Percentiles rank a stretch among this genome's conserved stretches.
These are phyloP conservation scores for Candida xyloterini DNA, from an alignment of 805 yeast species.

Conservation along the genomic window DNA sequence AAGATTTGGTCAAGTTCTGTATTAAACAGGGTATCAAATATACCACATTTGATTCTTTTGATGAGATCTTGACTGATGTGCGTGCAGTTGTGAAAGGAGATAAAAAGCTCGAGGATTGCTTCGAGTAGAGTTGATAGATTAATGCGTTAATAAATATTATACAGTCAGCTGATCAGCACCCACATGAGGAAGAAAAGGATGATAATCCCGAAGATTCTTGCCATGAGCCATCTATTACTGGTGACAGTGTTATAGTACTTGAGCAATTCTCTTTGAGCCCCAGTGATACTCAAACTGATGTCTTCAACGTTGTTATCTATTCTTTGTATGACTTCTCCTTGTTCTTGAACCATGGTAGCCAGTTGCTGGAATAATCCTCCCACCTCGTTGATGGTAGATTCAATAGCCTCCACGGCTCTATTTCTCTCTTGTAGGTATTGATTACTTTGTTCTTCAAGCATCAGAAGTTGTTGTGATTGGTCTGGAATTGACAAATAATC, in stretches of 20 bases:
- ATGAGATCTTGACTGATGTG: slow-evolving; percentile 67
- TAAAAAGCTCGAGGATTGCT: slow-evolving; percentile 34
- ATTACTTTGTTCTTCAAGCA: slow-evolving; percentile 80
- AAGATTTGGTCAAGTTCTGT: slow-evolving; percentile 85
- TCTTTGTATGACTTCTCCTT: slow-evolving; percentile 92
- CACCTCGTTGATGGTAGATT: slow-evolving; percentile 94
- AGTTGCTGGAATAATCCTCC: slow-evolving; percentile 92
- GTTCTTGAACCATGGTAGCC: slow-evolving; percentile 97
- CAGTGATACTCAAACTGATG: slow-evolving; percentile 80
- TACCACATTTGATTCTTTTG: slow-evolving; percentile 74
- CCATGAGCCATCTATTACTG: slow-evolving; percentile 88
- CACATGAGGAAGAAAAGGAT: slow-evolving; percentile 72
- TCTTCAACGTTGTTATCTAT: slow-evolving; percentile 95
- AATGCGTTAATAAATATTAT: slow-evolving; percentile 2
- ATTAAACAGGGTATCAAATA: slow-evolving; percentile 76
- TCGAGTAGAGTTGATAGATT: slow-evolving; percentile 25
- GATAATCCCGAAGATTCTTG: slow-evolving; percentile 84
- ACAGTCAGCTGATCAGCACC: slow-evolving; percentile 64
- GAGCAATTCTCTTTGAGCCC: slow-evolving; percentile 91
- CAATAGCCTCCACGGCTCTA: slow-evolving; percentile 92
- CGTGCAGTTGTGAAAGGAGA: slow-evolving; percentile 49
- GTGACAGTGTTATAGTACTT: slow-evolving; percentile 86
- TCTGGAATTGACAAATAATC: slow-evolving; percentile 72
- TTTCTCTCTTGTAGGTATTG: slow-evolving; percentile 79
- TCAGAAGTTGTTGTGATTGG: slow-evolving; percentile 76